phyloP scores from a whole-genome alignment of 371 early-diverging fungal genomes.

The Mortierella sp. region DNA sequence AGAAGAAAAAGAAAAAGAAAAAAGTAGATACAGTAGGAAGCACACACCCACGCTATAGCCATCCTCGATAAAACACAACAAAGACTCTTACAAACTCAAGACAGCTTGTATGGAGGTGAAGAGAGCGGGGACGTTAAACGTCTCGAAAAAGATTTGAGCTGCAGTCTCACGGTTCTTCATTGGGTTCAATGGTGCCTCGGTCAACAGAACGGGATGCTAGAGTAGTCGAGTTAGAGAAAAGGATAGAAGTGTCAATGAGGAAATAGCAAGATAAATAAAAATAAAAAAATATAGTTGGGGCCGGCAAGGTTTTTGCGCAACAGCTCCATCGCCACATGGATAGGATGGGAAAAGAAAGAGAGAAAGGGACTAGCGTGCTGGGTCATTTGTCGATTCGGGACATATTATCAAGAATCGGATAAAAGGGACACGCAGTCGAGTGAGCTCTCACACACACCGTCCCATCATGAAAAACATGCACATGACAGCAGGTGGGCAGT shows the following conservation, averaged over 20 bases:
- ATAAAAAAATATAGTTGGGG: no score
- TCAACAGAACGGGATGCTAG: constrained; percentile 99
- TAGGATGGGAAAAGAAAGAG: no score
- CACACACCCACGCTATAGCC: background rate
- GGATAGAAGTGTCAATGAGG: no score
- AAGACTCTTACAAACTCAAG: constrained; percentile 36
- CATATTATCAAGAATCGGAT: no score
- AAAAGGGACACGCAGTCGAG: no score
- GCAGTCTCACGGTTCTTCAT: constrained; percentile 99
- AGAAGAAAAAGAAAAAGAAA: background rate
- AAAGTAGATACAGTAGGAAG: background rate
- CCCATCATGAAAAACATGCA: constrained; percentile 6
- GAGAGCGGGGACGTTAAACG: constrained; percentile 99
- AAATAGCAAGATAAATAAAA: no score
- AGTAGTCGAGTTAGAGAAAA: no score
- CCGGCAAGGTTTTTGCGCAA: no score
- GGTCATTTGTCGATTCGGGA: no score
- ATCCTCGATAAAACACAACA: background rate
- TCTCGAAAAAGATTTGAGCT: constrained; percentile 99
- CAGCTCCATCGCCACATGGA: no score
- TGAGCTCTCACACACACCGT: no score
- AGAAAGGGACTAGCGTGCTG: no score
- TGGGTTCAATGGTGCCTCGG: constrained; percentile 99
- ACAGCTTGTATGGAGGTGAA: constrained; percentile 97
- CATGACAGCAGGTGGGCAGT: constrained; percentile 4